Base-by-base conservation (phyloP, 176 grass and related monocot genomes). In the Elaeis guineensis region DNA sequence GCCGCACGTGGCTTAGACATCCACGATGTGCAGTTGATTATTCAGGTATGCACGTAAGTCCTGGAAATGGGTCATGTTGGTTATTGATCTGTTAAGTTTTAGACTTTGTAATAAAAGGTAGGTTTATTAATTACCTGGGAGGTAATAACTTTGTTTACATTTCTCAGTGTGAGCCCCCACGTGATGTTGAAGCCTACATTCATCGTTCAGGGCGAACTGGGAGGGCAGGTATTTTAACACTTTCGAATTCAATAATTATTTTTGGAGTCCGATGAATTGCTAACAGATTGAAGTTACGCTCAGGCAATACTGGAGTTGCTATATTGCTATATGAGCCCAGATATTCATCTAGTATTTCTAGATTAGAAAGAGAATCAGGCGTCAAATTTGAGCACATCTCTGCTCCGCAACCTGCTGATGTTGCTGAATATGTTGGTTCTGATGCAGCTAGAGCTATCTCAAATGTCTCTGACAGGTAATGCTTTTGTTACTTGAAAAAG, bases 151-250 rank as follows among this genome's bases (percentile, higher is more conserved):
- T 64, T 25, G 26, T 76, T 17, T 35, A 35, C 57, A 67, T 57
- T 54, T 78, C 69, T 15, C 58, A 98, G 93, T 98, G 93, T 74
- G 93, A 98, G 63, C 87, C 93, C 52, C 93, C 93, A 55, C 88
- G 85, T 62, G 93, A 98, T 74, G 87, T 98, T 73, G 93, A 98
- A 89, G 93, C 87, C 58, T 98, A 98, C 61, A 98, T 98, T 32
- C 93, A 98, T 70, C 81, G 87, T 19, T 98, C 93, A 50, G 87
- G 87, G 16, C 87, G 93, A 54, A 98, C 93, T 71, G 93, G 93
- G 39, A 88, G 93, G 69, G 93, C 93, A 61, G 93, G 89, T 95
- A 69, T 21, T 39, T 48, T 59, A 30, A 18, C 44, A 58, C 12
- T 71, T 12, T 21, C 75, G 20, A 9, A 9, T 35, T 35, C 32